These are phyloP conservation scores for Candida methanosorbosa DNA, from an alignment of 805 yeast genomes.

Conservation along the genomic window DNA sequence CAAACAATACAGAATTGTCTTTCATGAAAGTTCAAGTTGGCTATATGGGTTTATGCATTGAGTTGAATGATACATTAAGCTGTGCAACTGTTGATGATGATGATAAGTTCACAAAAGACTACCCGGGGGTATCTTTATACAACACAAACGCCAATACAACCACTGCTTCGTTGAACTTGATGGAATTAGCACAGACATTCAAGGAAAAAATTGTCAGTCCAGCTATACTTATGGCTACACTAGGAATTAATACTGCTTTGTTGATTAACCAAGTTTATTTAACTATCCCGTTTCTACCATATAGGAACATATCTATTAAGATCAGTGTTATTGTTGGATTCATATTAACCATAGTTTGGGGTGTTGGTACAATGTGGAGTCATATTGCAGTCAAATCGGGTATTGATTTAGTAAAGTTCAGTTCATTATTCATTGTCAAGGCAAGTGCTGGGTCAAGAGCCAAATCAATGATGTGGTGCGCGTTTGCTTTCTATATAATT, in stretches of 20 bases:
- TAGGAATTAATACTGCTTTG: slow-evolving; percentile 33
- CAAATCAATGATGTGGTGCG: slow-evolving; percentile 51
- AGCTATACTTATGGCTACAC: slow-evolving; percentile 38
- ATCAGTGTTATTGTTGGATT: slow-evolving; percentile 25
- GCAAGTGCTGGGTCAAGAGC: slow-evolving; percentile 43
- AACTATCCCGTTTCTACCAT: slow-evolving; percentile 43
- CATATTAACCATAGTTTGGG: slow-evolving; percentile 42
- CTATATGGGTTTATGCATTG: slow-evolving; percentile 48
- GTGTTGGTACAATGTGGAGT: slow-evolving; percentile 56
- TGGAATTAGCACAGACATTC: slow-evolving; percentile 37
- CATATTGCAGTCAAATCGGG: slow-evolving; percentile 47
- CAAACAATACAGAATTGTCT: slow-evolving; percentile 26
- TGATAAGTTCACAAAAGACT: slow-evolving; percentile 11
- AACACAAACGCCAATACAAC: slow-evolving; percentile 23
- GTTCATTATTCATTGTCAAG: slow-evolving; percentile 41
- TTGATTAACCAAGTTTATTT: slow-evolving; percentile 34
- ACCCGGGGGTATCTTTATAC: slow-evolving; percentile 27
- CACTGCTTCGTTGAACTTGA: slow-evolving; percentile 31
- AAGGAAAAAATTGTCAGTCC: slow-evolving; percentile 43
- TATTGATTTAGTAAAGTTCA: slow-evolving; percentile 31
- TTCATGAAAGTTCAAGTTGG: slow-evolving; percentile 41
- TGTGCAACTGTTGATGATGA: slow-evolving; percentile 11
- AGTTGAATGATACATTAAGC: slow-evolving; percentile 27
- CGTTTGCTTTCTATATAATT: slow-evolving; percentile 39
- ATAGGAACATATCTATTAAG: slow-evolving; percentile 17